Evolutionary conservation across 208 protist genomes (phyloP).

Genomic region (Crithidia fasciculata): DNA sequence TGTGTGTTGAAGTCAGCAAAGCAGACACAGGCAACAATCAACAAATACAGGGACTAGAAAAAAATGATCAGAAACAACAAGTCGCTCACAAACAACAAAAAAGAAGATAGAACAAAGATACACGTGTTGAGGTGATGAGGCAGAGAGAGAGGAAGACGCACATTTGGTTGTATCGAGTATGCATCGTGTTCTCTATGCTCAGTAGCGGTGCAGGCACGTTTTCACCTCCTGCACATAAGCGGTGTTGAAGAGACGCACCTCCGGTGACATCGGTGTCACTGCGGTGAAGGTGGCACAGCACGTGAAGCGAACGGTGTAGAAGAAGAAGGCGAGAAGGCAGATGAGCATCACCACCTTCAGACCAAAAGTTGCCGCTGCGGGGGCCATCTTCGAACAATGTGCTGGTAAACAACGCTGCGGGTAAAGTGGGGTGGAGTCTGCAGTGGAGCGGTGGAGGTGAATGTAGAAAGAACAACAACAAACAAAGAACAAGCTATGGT

Average conservation of each 20-base stretch:
- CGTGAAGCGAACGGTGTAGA: slow-evolving; percentile 60
- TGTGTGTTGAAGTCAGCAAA: too few species aligned
- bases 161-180: too few species aligned
- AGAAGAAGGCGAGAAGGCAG: slow-evolving; percentile 54
- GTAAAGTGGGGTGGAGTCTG: not conserved
- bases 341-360: slow-evolving; percentile 54
- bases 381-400: slow-evolving; percentile 3
- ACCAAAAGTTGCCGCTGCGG: slow-evolving; percentile 1
- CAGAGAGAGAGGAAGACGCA: not conserved
- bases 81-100: not conserved
- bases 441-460: not conserved
- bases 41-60: too few species aligned
- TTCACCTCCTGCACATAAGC: slow-evolving; percentile 55
- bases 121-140: not conserved
- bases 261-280: slow-evolving; percentile 45
- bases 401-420: slow-evolving; percentile 4
- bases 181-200: not conserved
- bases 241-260: slow-evolving; percentile 45
- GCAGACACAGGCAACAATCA: too few species aligned
- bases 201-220: slow-evolving; percentile 66
- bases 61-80: too few species aligned
- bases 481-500: not conserved
- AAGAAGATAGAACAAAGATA: not conserved
- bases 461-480: slow-evolving; percentile 13
- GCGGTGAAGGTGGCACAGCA: slow-evolving; percentile 80